Evolutionary conservation across 2,329 filamentous ascomycete species (phyloP), one percentile per base, ranked within the genome.

Genomic region (Fusarium sp.): DNA sequence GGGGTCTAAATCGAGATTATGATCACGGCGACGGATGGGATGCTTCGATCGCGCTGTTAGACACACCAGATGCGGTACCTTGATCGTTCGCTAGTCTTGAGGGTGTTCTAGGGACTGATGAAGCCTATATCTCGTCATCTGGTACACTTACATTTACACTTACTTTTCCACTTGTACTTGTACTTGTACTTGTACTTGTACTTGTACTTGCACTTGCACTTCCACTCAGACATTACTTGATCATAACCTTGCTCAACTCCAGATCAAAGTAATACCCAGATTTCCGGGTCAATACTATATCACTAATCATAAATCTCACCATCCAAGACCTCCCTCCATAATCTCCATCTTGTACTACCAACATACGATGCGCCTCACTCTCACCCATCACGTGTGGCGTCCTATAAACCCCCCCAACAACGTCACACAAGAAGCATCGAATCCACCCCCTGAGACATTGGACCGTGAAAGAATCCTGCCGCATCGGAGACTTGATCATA

Each of bases 391-490:
- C 20, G 48, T 39, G 61, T 68, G 65, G 65, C 65, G 65, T 56
- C 66, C 52, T 66, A 64, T 59, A 53, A 70, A 45, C 22, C 14
- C 1, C 51, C 52, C 44, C 11, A 40, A 39, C 45, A 30, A 37
- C 8, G 60, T 64, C 11, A 10, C 32, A 65, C 61, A 44, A 22
- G 43, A n/a, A 23, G 30, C 40, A 64, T 65, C 30, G 22, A 40
- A 53, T 59, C 55, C 52, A 65, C 32, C 46, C 19, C 25, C 71
- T 68, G 71, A 73, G 70, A 73, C 68, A 73, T 73, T 62, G 30
- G 20, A 20, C 19, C 45, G 45, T 35, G 37, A 27, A 23, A 23
- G 14, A 62, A 11, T 14, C 39, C 44, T 57, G 41, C 66, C 48
- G 52, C 56, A 69, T 68, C 65, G 41, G 53, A 51, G 55, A 40